phyloP scores from a whole-genome alignment of 768 basidiomycete genomes.

The Asterophora lycoperdoides region DNA sequence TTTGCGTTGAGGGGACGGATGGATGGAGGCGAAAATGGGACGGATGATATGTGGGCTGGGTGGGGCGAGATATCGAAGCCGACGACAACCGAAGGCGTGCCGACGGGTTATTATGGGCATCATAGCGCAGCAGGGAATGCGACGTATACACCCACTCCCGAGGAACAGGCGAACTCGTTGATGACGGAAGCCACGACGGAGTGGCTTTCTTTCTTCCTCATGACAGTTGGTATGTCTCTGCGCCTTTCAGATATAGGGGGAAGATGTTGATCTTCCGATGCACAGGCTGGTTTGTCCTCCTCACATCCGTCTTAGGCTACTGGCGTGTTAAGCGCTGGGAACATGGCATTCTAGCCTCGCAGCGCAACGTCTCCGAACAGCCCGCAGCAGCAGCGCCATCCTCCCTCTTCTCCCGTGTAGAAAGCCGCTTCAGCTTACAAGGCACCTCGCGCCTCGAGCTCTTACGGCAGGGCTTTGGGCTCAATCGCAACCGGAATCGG shows the following conservation, averaged over 20 bases:
- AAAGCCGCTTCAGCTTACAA: slow-evolving; percentile 35
- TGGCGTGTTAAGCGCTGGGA: slow-evolving; percentile 93
- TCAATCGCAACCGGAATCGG: slow-evolving; percentile 24
- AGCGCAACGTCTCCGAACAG: slow-evolving; percentile 30
- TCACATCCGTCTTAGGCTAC: slow-evolving; percentile 87
- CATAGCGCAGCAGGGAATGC: slow-evolving; percentile 9
- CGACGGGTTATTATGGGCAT: slow-evolving; percentile 35
- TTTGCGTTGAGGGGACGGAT: slow-evolving; percentile 64
- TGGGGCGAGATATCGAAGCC: slow-evolving; percentile 31
- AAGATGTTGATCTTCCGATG: not conserved
- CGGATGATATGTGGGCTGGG: slow-evolving; percentile 29
- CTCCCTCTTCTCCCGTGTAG: slow-evolving; percentile 33
- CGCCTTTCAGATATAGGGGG: not conserved
- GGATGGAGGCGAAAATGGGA: slow-evolving; percentile 36
- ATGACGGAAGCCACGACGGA: slow-evolving; percentile 76
- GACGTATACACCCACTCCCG: slow-evolving; percentile 15
- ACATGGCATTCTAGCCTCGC: slow-evolving; percentile 63
- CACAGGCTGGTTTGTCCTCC: slow-evolving; percentile 77
- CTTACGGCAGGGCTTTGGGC: slow-evolving; percentile 43
- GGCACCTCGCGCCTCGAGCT: slow-evolving; percentile 37
- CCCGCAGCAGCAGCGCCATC: slow-evolving; percentile 15
- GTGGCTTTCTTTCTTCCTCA: slow-evolving; percentile 93
- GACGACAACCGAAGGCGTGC: slow-evolving; percentile 42
- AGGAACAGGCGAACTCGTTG: slow-evolving; percentile 36
- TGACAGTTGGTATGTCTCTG: slow-evolving; percentile 65